These are phyloP conservation scores for Podaxis pistillaris DNA, from an alignment of 768 basidiomycete genomes.

Conservation along the genomic window DNA sequence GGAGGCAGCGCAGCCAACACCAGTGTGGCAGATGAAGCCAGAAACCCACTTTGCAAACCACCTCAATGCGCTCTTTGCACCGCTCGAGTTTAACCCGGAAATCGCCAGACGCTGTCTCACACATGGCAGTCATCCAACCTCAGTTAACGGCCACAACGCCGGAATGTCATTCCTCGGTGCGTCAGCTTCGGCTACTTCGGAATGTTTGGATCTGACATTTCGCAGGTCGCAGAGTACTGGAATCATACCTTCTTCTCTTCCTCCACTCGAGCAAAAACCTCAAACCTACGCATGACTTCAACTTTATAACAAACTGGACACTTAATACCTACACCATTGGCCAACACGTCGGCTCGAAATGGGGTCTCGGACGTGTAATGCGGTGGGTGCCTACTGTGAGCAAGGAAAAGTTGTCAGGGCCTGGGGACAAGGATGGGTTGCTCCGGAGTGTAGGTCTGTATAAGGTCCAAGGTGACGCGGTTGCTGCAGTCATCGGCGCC, in stretches of 20 bases:
- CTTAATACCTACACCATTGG: slow-evolving; percentile 73
- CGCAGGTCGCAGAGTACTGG: slow-evolving; percentile 73
- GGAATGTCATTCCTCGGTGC: slow-evolving; percentile 71
- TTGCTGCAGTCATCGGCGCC: slow-evolving; percentile 74
- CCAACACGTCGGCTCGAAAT: slow-evolving; percentile 69
- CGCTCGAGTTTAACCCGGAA: slow-evolving; percentile 68
- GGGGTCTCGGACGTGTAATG: slow-evolving; percentile 71
- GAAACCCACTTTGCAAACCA: slow-evolving; percentile 42
- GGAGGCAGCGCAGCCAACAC: slow-evolving; percentile 9
- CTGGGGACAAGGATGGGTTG: slow-evolving; percentile 31
- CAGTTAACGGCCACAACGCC: slow-evolving; percentile 69
- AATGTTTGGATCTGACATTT: not conserved
- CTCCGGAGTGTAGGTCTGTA: slow-evolving; percentile 62
- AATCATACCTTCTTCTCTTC: slow-evolving; percentile 74
- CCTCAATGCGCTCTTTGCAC: slow-evolving; percentile 59
- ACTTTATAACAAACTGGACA: slow-evolving; percentile 52
- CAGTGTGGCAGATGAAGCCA: slow-evolving; percentile 4
- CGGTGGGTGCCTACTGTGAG: slow-evolving; percentile 69
- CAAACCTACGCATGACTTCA: slow-evolving; percentile 50
- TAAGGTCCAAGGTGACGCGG: slow-evolving; percentile 76
- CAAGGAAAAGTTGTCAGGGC: slow-evolving; percentile 29
- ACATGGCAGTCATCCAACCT: slow-evolving; percentile 71
- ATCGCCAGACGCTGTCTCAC: slow-evolving; percentile 74
- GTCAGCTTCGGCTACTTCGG: slow-evolving; percentile 20
- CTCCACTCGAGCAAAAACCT: slow-evolving; percentile 54